Conservation (phyloP, 2,329 filamentous ascomycete genomes). For the Bipolaris oryzae region DNA sequence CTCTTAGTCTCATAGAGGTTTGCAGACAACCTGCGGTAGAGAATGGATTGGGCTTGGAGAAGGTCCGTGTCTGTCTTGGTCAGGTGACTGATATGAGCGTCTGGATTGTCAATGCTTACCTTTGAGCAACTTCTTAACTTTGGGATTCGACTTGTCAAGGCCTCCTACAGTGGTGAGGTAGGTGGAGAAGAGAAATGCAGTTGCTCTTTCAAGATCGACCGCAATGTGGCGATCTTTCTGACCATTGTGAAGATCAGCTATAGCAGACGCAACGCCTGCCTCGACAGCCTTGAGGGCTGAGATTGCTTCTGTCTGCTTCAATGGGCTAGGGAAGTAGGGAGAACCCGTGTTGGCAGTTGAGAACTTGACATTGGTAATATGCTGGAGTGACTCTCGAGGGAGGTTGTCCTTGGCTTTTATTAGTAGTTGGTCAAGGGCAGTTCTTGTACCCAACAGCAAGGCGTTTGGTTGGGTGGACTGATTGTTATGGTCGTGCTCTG, state of each 20-base stretch:
- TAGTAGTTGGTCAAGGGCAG: slow-evolving; percentile 42
- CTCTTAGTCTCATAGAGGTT: slow-evolving; percentile 73
- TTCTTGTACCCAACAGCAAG: slow-evolving; percentile 43
- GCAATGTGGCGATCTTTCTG: slow-evolving; percentile 51
- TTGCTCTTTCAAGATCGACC: slow-evolving; percentile 61
- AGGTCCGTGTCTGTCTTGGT: slow-evolving; percentile 70
- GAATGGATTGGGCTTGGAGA: slow-evolving; percentile 70
- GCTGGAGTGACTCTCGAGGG: slow-evolving; percentile 39
- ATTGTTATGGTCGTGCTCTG: slow-evolving; percentile 17
- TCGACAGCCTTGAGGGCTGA: slow-evolving; percentile 66
- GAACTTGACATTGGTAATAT: slow-evolving; percentile 41
- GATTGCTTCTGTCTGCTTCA: slow-evolving; percentile 60
- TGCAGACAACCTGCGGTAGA: slow-evolving; percentile 74
- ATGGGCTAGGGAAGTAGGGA: slow-evolving; percentile 53
- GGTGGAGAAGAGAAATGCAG: slow-evolving; percentile 64
- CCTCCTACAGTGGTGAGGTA: slow-evolving; percentile 63
- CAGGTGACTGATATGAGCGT: slow-evolving; percentile 10
- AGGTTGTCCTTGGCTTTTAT: slow-evolving; percentile 41
- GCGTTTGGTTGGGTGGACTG: slow-evolving; percentile 27
- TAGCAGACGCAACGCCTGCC: slow-evolving; percentile 63
- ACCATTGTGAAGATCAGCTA: slow-evolving; percentile 63
- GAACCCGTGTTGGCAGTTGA: slow-evolving; percentile 47
- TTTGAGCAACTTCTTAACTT: slow-evolving; percentile 56
- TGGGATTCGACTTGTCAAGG: slow-evolving; percentile 50
- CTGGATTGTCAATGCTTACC: slow-evolving; percentile 26